These are phyloP conservation scores for Diplocarpon mali DNA, from an alignment of 2,329 filamentous ascomycete species.

Conservation along the genomic window DNA sequence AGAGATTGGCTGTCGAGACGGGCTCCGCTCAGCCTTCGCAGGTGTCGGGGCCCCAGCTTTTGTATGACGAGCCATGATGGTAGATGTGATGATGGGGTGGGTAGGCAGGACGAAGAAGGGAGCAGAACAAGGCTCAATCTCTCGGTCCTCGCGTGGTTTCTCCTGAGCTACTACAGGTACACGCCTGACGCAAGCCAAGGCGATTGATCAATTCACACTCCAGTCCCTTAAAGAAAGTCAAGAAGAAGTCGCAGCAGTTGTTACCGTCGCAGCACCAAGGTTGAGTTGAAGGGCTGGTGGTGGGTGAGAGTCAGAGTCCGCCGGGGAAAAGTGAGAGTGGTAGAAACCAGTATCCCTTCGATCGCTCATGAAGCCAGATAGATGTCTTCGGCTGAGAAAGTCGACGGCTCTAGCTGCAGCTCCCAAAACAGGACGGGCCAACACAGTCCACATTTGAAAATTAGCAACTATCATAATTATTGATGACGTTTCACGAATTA, in stretches of 20 bases:
- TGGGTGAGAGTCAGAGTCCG: constrained; percentile 1
- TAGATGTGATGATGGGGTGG: constrained; percentile 4
- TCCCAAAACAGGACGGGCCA: neutral
- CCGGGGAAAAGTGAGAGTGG: constrained; percentile 3
- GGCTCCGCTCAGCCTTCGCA: constrained; percentile 10
- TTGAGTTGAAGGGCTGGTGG: constrained; percentile 10
- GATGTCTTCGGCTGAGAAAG: constrained; percentile 12
- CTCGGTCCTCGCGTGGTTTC: constrained; percentile 13
- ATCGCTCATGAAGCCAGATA: constrained; percentile 18
- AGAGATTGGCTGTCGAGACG: constrained; percentile 7
- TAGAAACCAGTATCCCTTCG: constrained; percentile 13
- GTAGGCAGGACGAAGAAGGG: constrained; percentile 3
- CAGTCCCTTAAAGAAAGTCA: constrained; percentile 19
- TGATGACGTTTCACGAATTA: neutral
- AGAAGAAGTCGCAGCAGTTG: constrained; percentile 17
- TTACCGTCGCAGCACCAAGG: constrained; percentile 23
- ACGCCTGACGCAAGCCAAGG: constrained; percentile 7
- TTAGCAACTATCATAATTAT: neutral
- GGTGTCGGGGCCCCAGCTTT: constrained; percentile 14
- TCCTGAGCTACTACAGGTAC: constrained; percentile 4
- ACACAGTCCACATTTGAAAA: constrained; percentile 4
- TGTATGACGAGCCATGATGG: constrained; percentile 20
- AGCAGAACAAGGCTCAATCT: constrained; percentile 17
- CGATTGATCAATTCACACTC: constrained; percentile 5
- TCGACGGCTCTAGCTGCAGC: constrained; percentile 3